These are phyloP conservation scores for Eucalyptus dawsonii DNA, from an alignment of 345 rosid genomes.

Conservation along the genomic window DNA sequence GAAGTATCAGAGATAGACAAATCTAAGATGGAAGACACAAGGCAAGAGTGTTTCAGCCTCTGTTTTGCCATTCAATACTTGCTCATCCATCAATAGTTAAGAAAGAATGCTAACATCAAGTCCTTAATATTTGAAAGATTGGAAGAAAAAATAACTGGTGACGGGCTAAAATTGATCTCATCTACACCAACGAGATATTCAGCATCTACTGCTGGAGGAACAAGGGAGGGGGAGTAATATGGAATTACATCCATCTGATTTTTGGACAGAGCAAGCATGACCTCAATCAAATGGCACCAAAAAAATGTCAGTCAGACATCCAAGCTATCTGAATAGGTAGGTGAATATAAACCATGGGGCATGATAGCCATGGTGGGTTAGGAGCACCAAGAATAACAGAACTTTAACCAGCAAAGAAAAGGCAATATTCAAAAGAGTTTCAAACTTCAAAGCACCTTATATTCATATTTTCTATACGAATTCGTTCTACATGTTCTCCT, in stretches of 20 bases:
- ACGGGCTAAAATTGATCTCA: background rate
- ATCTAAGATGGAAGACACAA: background rate
- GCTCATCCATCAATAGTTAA: background rate
- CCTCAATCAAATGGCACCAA: background rate
- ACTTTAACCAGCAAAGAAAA: background rate
- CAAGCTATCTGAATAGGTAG: background rate
- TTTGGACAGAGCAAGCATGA: background rate
- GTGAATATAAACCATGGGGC: background rate
- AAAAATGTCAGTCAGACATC: background rate
- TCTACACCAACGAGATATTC: background rate
- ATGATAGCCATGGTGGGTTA: background rate
- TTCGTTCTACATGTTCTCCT: constrained; percentile 53
- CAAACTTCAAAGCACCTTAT: constrained; percentile 33
- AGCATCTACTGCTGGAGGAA: background rate
- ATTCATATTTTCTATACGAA: constrained; percentile 73
- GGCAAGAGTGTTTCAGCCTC: background rate
- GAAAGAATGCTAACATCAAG: background rate
- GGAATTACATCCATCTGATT: background rate
- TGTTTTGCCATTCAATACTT: background rate
- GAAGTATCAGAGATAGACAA: background rate
- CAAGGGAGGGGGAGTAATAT: background rate
- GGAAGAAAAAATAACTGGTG: background rate
- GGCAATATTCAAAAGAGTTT: background rate
- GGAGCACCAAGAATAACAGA: background rate
- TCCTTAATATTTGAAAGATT: background rate